These are phyloP conservation scores for Peronospora destructor DNA, from an alignment of 352 stramenopile genomes.

Conservation along the genomic window DNA sequence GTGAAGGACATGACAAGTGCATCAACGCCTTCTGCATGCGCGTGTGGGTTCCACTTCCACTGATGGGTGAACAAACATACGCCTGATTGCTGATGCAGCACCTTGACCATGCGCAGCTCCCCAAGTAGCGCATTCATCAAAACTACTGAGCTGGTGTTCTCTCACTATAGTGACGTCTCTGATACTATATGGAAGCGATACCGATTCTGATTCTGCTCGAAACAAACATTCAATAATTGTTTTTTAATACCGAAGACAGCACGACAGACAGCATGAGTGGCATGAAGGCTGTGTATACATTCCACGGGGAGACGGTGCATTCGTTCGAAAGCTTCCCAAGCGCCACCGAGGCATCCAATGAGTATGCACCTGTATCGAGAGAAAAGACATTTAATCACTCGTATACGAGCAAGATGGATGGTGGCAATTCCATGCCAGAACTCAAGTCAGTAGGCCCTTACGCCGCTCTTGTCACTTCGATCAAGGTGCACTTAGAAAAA, in stretches of 20 bases:
- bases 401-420: conserved; percentile 65
- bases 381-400: conserved; percentile 57
- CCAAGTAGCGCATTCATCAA: conserved; percentile 33
- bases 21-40: conserved; percentile 62
- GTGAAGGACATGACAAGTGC: conserved; percentile 77
- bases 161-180: too few species aligned
- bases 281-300: conserved; percentile 56
- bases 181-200: too few species aligned
- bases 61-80: conserved; percentile 69
- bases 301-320: conserved; percentile 63
- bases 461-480: conserved; percentile 58
- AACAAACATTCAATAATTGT: neutral
- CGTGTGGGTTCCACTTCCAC: conserved; percentile 78
- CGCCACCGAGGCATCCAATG: conserved; percentile 50
- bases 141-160: too few species aligned
- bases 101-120: conserved; percentile 66
- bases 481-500: conserved; percentile 53
- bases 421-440: conserved; percentile 44
- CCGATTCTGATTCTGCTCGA: too few species aligned
- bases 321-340: conserved; percentile 61
- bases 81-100: conserved; percentile 59
- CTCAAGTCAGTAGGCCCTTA: conserved; percentile 66
- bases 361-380: conserved; percentile 35
- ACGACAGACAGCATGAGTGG: conserved; percentile 33
- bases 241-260: neutral